Base-by-base conservation (phyloP, 495 filamentous ascomycete genomes). In the Neurospora sp. region DNA sequence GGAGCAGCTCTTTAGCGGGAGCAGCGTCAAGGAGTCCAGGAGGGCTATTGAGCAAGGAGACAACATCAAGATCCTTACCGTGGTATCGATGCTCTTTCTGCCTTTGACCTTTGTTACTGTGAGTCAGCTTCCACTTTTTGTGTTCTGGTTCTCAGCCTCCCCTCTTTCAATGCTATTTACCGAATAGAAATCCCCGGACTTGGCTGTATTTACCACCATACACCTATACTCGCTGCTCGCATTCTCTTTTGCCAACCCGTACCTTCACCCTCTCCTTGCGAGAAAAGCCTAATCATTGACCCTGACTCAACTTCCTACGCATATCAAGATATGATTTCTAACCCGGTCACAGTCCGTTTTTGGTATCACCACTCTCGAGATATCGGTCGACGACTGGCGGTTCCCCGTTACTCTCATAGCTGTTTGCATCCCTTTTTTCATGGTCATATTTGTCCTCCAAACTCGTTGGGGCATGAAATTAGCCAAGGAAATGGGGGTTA, bases 51-150 rank as follows among this genome's bases (percentile, higher is more conserved):
- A 81, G 72, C 80, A 82, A 71, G 80, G 80, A 16, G 77, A 81
- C 39, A 82, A 82, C 73, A 84, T 85, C 74, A 79, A 81, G 71
- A 80, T 80, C 18, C 74, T 85, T 72, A 84, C 83, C 9, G 75
- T 79, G 60, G 77, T 85, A 23, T 81, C 80, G 3, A 83, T 84
- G 75, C 72, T 85, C 20, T 84, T 85, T 75, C 74, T 85, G 49
- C 83, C 82, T 11, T 66, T 84, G 49, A 82, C 83, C 0, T 84
- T 83, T 74, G 80, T 84, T 11, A 78, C 81, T 62, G 79, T 80
- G 27, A 38, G 78, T 77, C 20, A 7, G 14, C 11, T 16, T 60
- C 12, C 23, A 12, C 20, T 39, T 42, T 37, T 5, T 8, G 18
- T 31, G 2, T 66, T 35, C 27, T 66, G n/a, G 11, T 40, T 8